Evolutionary conservation across 306 rosid genomes (phyloP).

Genomic region (Pachyrhizus erosus): DNA sequence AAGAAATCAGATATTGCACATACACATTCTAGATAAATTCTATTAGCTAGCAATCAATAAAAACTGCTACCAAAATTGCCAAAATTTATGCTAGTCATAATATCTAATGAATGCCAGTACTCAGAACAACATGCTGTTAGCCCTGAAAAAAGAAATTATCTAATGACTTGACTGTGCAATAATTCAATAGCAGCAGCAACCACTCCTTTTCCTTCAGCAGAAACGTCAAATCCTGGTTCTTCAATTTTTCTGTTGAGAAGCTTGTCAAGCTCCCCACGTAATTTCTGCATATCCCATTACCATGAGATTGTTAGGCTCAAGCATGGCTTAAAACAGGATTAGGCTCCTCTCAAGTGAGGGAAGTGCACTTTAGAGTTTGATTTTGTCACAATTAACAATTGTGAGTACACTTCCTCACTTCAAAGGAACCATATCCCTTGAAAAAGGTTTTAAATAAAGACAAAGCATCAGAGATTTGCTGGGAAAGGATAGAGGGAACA

Average conservation of each 20-base stretch:
- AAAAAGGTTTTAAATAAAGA: slow-evolving; percentile 3
- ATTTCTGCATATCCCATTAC: slow-evolving; percentile 61
- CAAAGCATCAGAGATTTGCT: slow-evolving; percentile 1
- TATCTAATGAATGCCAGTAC: slow-evolving; percentile 17
- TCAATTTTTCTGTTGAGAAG: slow-evolving; percentile 81
- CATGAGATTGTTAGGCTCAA: slow-evolving; percentile 34
- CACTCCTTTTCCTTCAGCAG: slow-evolving; percentile 78
- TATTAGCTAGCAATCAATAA: slow-evolving; percentile 20
- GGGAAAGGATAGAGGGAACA: slow-evolving; percentile 26
- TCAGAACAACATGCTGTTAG: background rate
- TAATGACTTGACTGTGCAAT: slow-evolving; percentile 63
- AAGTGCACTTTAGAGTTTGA: background rate
- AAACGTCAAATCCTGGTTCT: slow-evolving; percentile 82
- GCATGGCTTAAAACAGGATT: background rate
- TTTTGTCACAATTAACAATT: background rate
- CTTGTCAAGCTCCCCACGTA: slow-evolving; percentile 88
- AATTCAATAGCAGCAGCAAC: slow-evolving; percentile 88
- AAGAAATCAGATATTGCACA: slow-evolving; percentile 22
- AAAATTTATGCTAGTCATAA: slow-evolving; percentile 26
- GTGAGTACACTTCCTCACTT: background rate
- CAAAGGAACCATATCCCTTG: background rate
- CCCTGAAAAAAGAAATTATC: slow-evolving; percentile 25
- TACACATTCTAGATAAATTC: slow-evolving; percentile 23
- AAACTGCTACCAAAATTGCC: slow-evolving; percentile 37
- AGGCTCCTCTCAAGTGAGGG: background rate